A percentile compares a stretch with the other conserved stretches of the same genome.
Evolutionary conservation across 1,284 basidiomycete genomes (phyloP).

Genomic region (Exobasidium cylindrosporum): DNA sequence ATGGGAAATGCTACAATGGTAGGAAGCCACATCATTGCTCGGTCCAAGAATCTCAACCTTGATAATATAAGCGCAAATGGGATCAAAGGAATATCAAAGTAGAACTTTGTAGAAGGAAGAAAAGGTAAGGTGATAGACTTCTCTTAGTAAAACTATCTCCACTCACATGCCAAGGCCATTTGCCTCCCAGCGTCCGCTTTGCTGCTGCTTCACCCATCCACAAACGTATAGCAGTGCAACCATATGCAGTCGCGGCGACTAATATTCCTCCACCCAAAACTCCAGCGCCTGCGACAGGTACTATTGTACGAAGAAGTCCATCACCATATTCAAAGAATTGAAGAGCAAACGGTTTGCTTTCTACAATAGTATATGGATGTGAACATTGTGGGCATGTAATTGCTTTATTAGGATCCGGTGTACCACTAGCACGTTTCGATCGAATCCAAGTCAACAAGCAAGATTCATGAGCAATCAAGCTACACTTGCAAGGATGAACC

Average conservation of each 20-base stretch:
- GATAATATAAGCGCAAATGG: slow-evolving; percentile 45
- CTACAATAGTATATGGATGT: slow-evolving; percentile 32
- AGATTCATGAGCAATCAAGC: slow-evolving; percentile 43
- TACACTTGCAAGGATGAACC: slow-evolving; percentile 47
- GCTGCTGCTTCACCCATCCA: slow-evolving; percentile 34
- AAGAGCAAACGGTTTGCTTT: slow-evolving; percentile 29
- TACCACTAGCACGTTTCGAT: slow-evolving; percentile 22
- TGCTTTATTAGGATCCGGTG: slow-evolving; percentile 21
- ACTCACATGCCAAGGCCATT: slow-evolving; percentile 35
- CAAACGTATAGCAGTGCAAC: slow-evolving; percentile 36
- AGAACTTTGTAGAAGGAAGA: slow-evolving; percentile 22
- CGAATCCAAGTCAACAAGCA: slow-evolving; percentile 43
- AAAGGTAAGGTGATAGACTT: background rate
- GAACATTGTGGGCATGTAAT: slow-evolving; percentile 43
- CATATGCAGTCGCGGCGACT: slow-evolving; percentile 33
- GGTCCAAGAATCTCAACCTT: slow-evolving; percentile 38
- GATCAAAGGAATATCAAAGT: slow-evolving; percentile 50
- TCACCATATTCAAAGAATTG: slow-evolving; percentile 28
- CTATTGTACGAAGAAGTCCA: slow-evolving; percentile 19
- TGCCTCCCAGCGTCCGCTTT: slow-evolving; percentile 24
- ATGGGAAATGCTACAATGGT: slow-evolving; percentile 37
- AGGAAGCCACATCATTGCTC: slow-evolving; percentile 41
- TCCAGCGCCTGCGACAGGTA: slow-evolving; percentile 25
- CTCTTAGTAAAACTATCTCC: background rate
- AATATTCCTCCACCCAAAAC: slow-evolving; percentile 26